These are phyloP conservation scores for Alternaria sp. DNA, from an alignment of 2,329 filamentous ascomycete genomes.

Conservation along the genomic window DNA sequence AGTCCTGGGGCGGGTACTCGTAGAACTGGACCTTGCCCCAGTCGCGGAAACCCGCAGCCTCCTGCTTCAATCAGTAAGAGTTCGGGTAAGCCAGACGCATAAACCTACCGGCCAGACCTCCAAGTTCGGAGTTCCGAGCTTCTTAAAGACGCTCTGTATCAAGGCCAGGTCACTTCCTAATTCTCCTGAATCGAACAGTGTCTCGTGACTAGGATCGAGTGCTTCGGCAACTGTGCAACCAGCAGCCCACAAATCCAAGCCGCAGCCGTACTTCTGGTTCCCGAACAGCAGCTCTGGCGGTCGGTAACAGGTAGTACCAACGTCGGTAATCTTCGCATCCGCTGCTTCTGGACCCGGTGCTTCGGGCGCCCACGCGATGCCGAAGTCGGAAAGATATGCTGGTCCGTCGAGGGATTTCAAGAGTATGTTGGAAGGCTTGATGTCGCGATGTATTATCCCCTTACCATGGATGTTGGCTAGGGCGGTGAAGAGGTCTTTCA, in stretches of 20 bases:
- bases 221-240: constrained; percentile 85
- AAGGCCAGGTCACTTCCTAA: constrained; percentile 90
- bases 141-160: constrained; percentile 91
- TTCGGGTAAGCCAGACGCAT: neutral
- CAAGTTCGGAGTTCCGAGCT: constrained; percentile 82
- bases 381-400: constrained; percentile 87
- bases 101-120: constrained; percentile 76
- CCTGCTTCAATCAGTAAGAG: constrained; percentile 43
- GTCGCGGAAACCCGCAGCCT: constrained; percentile 75
- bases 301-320: constrained; percentile 91
- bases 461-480: constrained; percentile 73
- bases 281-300: constrained; percentile 92
- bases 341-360: constrained; percentile 65
- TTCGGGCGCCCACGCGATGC: constrained; percentile 80
- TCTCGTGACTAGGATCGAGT: constrained; percentile 59
- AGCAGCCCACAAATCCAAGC: constrained; percentile 87
- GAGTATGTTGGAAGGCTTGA: constrained; percentile 91
- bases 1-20: constrained; percentile 70
- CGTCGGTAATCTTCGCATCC: constrained; percentile 81
- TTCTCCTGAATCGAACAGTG: constrained; percentile 86
- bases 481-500: constrained; percentile 74
- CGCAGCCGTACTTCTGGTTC: constrained; percentile 70
- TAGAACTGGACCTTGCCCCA: constrained; percentile 88
- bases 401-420: constrained; percentile 71
- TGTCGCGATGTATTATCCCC: constrained; percentile 87